These are phyloP conservation scores for Trametes cubensis DNA, from an alignment of 768 basidiomycete species.

Conservation along the genomic window DNA sequence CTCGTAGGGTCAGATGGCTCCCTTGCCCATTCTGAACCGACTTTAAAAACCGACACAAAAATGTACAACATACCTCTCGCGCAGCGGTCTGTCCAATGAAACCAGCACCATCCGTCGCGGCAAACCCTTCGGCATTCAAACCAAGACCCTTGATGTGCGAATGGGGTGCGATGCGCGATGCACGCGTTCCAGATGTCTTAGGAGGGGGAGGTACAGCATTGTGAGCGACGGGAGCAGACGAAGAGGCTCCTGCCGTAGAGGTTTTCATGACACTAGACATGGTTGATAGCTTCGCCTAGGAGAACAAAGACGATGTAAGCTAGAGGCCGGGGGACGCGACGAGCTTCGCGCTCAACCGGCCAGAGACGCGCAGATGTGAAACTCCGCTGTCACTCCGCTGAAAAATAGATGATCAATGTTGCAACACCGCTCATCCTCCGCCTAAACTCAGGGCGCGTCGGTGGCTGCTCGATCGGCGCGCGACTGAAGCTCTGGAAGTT, in stretches of 20 bases:
- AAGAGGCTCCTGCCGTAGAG: constrained; percentile 27
- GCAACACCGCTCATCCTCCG: neutral
- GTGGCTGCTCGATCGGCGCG: neutral
- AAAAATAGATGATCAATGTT: too few species aligned
- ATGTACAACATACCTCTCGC: constrained; percentile 65
- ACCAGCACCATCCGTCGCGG: constrained; percentile 71
- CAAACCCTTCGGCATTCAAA: constrained; percentile 80
- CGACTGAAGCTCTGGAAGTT: neutral
- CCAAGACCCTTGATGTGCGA: constrained; percentile 98
- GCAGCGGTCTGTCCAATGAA: constrained; percentile 91
- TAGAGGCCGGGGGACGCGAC: constrained; percentile 2
- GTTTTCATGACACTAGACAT: constrained; percentile 28
- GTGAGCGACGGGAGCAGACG: constrained; percentile 47
- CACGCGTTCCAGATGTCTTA: constrained; percentile 59
- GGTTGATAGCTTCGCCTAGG: neutral
- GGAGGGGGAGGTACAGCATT: constrained; percentile 75
- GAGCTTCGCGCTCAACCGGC: constrained; percentile 4
- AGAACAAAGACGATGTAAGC: neutral
- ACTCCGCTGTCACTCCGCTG: neutral
- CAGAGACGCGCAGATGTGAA: neutral
- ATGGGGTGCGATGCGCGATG: constrained; percentile 85
- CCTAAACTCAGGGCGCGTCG: neutral
- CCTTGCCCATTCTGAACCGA: too few species aligned
- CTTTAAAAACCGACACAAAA: too few species aligned
- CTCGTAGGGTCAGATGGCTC: neutral